Evolutionary conservation across 495 filamentous ascomycete species (phyloP).

Genomic region (Astrothelium macrocarpum): DNA sequence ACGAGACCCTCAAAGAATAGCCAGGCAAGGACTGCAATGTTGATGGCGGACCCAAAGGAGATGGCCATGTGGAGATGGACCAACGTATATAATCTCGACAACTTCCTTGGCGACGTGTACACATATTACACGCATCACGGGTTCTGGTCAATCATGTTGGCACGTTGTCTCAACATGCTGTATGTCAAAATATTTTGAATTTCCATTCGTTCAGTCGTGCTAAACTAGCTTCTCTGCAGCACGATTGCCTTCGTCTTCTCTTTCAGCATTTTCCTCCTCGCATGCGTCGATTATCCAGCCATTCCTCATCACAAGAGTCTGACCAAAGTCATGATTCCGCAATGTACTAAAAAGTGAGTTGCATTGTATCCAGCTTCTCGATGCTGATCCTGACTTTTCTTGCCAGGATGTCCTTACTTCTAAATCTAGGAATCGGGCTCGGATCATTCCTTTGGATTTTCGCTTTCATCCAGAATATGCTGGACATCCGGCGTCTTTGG

Average conservation of each 20-base stretch:
- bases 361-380: neutral
- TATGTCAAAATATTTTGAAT: slow-evolving; percentile 38
- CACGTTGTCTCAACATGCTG: slow-evolving; percentile 61
- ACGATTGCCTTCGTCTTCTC: slow-evolving; percentile 70
- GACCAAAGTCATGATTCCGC: slow-evolving; percentile 64
- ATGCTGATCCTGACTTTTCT: neutral
- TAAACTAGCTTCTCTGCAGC: slow-evolving; percentile 26
- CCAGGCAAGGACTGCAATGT: slow-evolving; percentile 5
- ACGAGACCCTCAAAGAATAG: slow-evolving; percentile 3
- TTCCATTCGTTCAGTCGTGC: neutral
- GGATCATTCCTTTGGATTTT: slow-evolving; percentile 82
- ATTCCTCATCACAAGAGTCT: slow-evolving; percentile 66
- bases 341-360: slow-evolving; percentile 62
- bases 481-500: slow-evolving; percentile 65
- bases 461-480: slow-evolving; percentile 61
- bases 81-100: slow-evolving; percentile 85
- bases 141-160: slow-evolving; percentile 79
- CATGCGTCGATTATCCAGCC: slow-evolving; percentile 74
- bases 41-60: slow-evolving; percentile 52
- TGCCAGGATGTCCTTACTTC: slow-evolving; percentile 58
- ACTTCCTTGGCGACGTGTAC: slow-evolving; percentile 84
- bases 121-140: slow-evolving; percentile 78
- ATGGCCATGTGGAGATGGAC: slow-evolving; percentile 94
- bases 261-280: slow-evolving; percentile 75
- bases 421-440: slow-evolving; percentile 73